Evolutionary conservation across 2,329 filamentous ascomycete species (phyloP), one percentile per base, ranked within the genome.

Genomic region (Fusarium redolens): DNA sequence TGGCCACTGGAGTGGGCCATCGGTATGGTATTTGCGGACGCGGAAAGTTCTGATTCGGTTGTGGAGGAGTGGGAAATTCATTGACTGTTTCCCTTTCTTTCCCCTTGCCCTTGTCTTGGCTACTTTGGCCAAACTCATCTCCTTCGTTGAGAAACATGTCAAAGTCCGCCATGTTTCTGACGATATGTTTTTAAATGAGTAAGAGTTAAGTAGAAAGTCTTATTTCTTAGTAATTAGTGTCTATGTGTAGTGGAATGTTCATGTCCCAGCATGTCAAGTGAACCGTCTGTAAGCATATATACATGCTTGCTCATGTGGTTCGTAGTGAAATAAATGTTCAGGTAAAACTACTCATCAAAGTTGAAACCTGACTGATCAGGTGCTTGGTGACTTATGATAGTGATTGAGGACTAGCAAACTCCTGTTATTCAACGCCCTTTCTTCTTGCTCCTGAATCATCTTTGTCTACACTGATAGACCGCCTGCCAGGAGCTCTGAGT

Each of bases 331-430:
- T 22, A 22, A 22, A 22, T 22, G 3, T 22, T 22, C 22, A 22
- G 22, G 22, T 22, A 22, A 22, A 22, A 22, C 22, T 22, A 22
- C 22, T 33, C 10, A 5, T 33, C 14, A 31, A 3, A 50, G 3
- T 5, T 28, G 20, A 22, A 3, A 2, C 11, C 11, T 50, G 5
- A 18, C 7, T 33, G 20, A 18, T 18, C 3, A 7, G 5, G 2
- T 33, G 11, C 2, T 33, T 5, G 4, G 1, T 7, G 15, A 22
- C 0, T 18, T 13, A 2, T 1, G 3, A 9, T 18, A 4, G 11
- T 22, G 5, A 50, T 13, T 7, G 7, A 13, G 3, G 22, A 7
- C 3, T 9, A 10, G 8, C 0, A 7, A 0, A 33, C 30, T 10
- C 3, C 20, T 50, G 7, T 4, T 33, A 13, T 33, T 50, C n/a